Base-by-base conservation (phyloP, 179 eudicot genomes). In the Spinacia oleracea region DNA sequence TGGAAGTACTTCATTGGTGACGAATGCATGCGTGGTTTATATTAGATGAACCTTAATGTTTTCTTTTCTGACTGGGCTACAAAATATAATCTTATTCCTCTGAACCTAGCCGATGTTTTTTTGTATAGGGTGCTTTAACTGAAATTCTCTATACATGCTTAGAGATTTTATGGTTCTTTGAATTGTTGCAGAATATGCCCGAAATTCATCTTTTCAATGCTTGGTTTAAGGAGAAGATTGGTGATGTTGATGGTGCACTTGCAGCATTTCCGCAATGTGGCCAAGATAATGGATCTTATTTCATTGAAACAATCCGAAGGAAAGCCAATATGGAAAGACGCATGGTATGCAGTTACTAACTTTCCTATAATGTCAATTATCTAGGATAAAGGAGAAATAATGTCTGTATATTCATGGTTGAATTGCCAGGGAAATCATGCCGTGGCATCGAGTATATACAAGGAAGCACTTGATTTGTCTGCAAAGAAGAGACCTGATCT, bases 261-360 rank as follows among this genome's bases (percentile, higher is more conserved):
- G 85, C 85, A 78, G 89, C 93, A 27, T 86, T 85, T 83, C 73
- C 78, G 46, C 86, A 75, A 53, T 67, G 85, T 80, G 85, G 85
- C 78, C 63, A 78, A 78, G 87, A 86, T 50, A 81, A 75, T 42
- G 89, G 83, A 80, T 83, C 84, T 43, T 79, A 40, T 77, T 89
- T 90, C 75, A 64, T 90, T 58, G 89, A 88, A n/a, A 78, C 75
- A 79, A 83, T 85, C 79, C 80, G 81, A 60, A 85, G 86, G 80
- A 87, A 83, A 84, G 97, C 98, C 77, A 94, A 94, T 82, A 81
- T 90, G 90, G 93, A 91, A 75, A 91, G 81, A 73, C 91, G 97
- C 74, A 64, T 84, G 91, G 98, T 93, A 87, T 63, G 83, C 34
- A 76, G 66, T 50, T n/a, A 31, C 42, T 76, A 21, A 60, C 40